Evolutionary conservation across 345 rosid genomes (phyloP), one percentile per base, ranked within the genome.

Genomic region (Lepidium didymum): DNA sequence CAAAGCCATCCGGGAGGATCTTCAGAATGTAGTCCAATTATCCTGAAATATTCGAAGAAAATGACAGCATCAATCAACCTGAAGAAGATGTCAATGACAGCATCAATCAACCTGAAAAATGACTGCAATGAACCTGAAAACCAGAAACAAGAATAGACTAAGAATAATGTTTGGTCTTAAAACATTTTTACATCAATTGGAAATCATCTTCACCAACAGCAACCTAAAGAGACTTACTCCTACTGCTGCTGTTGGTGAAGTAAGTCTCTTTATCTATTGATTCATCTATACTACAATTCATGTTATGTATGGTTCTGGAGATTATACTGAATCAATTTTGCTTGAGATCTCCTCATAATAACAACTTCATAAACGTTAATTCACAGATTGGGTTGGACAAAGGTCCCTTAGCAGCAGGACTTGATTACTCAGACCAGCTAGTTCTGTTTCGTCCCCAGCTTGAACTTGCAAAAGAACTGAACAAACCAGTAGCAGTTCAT

Each of bases 1-100:
- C 33, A 89, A 89, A 80, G 95, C 92, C 53, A 89, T 92, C 64
- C 85, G 95, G 95, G 98, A 89, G 68, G 95, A 92, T 83, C 95
- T 92, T 64, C 92, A 89, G 77, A 92, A 63, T 74, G 85, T 89
- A 0, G 92, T 9, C 50, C 25, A 15, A 15, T 45, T 16, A 45
- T 8, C 8, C 49, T 45, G 50, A 4, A 8, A 6, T 45, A 45
- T 8, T 9, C 14, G 25, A 45, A 45, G 50, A 45, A 16, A 45
- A 8, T 45, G 50, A 18, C 27, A 18, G 27, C 51, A 45, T 45
- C 9, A 45, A 45, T 18, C 50, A 45, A 11, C 50, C 25, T 16
- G 10, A 10, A 18, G 27, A 45, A 18, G 50, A 45, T 45, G 12
- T 18, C 19, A n/a, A 9, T n/a, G n/a, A n/a, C n/a, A n/a, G n/a